phyloP scores from a whole-genome alignment of 768 basidiomycete genomes.

The Collybia nuda region DNA sequence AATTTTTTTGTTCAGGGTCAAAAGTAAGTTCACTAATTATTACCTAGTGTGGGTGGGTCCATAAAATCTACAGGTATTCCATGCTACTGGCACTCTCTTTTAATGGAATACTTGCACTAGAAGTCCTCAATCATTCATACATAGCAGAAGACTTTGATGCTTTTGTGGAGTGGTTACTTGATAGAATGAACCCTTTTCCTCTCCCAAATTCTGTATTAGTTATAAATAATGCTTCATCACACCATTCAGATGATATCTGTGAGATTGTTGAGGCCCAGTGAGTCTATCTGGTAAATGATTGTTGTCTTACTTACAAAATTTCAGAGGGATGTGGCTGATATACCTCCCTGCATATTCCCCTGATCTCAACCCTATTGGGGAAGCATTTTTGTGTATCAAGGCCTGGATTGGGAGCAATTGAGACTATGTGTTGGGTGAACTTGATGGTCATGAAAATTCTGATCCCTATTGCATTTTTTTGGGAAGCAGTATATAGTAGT shows the following conservation, averaged over 20 bases:
- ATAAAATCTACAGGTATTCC: slow-evolving; percentile 24
- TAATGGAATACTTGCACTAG: slow-evolving; percentile 21
- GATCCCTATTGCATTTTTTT: slow-evolving; percentile 23
- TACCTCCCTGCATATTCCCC: slow-evolving; percentile 33
- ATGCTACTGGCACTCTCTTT: slow-evolving; percentile 26
- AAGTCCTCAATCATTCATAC: slow-evolving; percentile 25
- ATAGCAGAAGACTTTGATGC: slow-evolving; percentile 14
- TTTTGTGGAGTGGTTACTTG: slow-evolving; percentile 16
- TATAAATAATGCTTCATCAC: slow-evolving; percentile 33
- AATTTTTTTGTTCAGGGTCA: slow-evolving; percentile 24
- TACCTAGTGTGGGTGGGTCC: slow-evolving; percentile 5
- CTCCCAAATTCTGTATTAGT: slow-evolving; percentile 26
- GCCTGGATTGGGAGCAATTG: slow-evolving; percentile 17
- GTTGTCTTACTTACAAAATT: background rate
- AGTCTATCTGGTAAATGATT: background rate
- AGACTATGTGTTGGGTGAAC: slow-evolving; percentile 16
- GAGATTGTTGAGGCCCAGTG: slow-evolving; percentile 17
- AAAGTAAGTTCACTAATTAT: slow-evolving; percentile 14
- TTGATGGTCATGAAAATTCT: slow-evolving; percentile 6
- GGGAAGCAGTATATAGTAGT: slow-evolving; percentile 21
- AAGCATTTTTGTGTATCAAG: slow-evolving; percentile 25
- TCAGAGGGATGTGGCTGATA: slow-evolving; percentile 22
- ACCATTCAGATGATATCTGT: slow-evolving; percentile 18
- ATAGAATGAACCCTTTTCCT: slow-evolving; percentile 28
- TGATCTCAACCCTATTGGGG: slow-evolving; percentile 30